A percentile compares a stretch with the other conserved stretches of the same genome.
phyloP scores from a whole-genome alignment of 2,329 filamentous ascomycete species.

The Sclerotinia trifoliorum region DNA sequence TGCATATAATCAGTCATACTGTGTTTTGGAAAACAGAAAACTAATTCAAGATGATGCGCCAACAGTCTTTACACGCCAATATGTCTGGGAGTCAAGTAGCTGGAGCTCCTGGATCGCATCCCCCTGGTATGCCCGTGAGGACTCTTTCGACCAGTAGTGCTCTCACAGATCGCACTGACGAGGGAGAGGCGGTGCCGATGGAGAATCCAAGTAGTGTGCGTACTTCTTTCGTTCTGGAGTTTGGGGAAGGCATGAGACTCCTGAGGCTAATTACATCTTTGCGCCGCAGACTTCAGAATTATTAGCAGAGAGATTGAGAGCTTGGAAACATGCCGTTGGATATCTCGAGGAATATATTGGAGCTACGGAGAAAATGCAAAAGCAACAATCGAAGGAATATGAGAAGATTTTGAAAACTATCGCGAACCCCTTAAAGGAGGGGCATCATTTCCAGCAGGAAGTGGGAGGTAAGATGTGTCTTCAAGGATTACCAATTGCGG shows the following conservation, averaged over 20 bases:
- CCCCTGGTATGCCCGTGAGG: constrained; percentile 34
- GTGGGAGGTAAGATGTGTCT: constrained; percentile 55
- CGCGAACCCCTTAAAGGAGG: constrained; percentile 79
- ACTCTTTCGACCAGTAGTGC: constrained; percentile 33
- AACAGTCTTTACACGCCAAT: constrained; percentile 27
- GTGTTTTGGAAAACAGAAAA: background rate
- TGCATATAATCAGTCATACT: background rate
- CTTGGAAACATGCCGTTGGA: constrained; percentile 92
- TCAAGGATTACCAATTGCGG: too few species aligned
- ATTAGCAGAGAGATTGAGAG: constrained; percentile 81
- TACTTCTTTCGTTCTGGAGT: constrained; percentile 11
- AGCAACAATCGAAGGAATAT: constrained; percentile 86
- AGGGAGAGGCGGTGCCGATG: constrained; percentile 37
- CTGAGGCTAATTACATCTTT: background rate
- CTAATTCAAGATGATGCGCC: constrained; percentile 32
- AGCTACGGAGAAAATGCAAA: constrained; percentile 82
- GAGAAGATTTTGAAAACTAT: constrained; percentile 94
- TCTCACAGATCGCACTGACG: constrained; percentile 31
- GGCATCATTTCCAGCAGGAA: constrained; percentile 87
- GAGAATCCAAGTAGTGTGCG: constrained; percentile 38
- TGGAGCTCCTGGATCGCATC: constrained; percentile 33
- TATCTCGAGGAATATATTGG: constrained; percentile 89
- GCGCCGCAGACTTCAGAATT: constrained; percentile 69
- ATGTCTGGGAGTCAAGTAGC: constrained; percentile 33
- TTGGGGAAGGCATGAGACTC: too few species aligned